Evolutionary conservation across 2,329 filamentous ascomycete genomes (phyloP).

Genomic region (Sarocladiaceae sp.): DNA sequence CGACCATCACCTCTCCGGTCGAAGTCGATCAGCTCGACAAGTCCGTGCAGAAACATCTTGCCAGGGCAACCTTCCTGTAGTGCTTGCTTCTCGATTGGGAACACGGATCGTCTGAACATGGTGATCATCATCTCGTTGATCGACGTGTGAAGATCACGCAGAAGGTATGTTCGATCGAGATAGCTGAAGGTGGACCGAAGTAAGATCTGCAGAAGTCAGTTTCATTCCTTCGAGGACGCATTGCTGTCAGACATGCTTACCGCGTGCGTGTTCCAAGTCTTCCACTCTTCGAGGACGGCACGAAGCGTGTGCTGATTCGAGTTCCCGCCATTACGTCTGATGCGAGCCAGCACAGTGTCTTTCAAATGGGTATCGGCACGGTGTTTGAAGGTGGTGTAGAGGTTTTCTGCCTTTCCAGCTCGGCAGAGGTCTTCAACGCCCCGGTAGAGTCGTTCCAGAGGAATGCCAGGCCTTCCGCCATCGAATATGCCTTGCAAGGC

Average conservation of each 20-base stretch:
- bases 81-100: slow-evolving; percentile 20
- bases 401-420: slow-evolving; percentile 60
- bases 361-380: slow-evolving; percentile 65
- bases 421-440: slow-evolving; percentile 89
- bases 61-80: slow-evolving; percentile 12
- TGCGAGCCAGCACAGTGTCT: slow-evolving; percentile 47
- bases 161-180: slow-evolving; percentile 81
- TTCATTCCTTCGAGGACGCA: background rate
- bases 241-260: slow-evolving; percentile 37
- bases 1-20: slow-evolving; percentile 56
- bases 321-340: slow-evolving; percentile 42
- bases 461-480: slow-evolving; percentile 54
- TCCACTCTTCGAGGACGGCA: slow-evolving; percentile 56
- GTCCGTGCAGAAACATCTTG: slow-evolving; percentile 37
- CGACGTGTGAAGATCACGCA: slow-evolving; percentile 62
- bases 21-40: slow-evolving; percentile 68
- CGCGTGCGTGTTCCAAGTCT: slow-evolving; percentile 70
- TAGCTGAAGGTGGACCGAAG: slow-evolving; percentile 91
- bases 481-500: slow-evolving; percentile 70
- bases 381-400: slow-evolving; percentile 60
- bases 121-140: slow-evolving; percentile 76
- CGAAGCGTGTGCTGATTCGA: slow-evolving; percentile 60
- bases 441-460: slow-evolving; percentile 84
- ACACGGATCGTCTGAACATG: slow-evolving; percentile 62
- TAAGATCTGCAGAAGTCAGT: slow-evolving; percentile 45